Conservation (phyloP, 768 basidiomycete genomes). For the Lenzites betulinus region DNA sequence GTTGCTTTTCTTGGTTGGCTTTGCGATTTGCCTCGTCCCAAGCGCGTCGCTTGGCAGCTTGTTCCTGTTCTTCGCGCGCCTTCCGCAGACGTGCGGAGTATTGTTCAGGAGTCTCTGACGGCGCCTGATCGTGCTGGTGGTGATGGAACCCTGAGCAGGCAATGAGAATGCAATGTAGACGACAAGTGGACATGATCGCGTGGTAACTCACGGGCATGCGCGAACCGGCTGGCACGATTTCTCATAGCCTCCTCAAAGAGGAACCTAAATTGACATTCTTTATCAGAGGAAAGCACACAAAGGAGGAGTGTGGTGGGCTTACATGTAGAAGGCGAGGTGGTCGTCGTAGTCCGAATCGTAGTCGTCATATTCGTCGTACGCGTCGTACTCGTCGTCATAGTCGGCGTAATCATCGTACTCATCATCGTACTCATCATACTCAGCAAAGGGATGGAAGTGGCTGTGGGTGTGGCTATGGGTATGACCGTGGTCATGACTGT, state of each 20-base stretch:
- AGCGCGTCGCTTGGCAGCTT: conserved; percentile 53
- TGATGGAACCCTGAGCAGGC: conserved; percentile 7
- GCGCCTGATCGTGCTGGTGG: conserved; percentile 27
- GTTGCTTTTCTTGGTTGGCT: conserved; percentile 45
- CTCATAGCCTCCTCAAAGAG: conserved; percentile 49
- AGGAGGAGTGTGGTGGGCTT: conserved; percentile 5
- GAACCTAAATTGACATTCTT: conserved; percentile 36
- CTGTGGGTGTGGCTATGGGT: conserved; percentile 4
- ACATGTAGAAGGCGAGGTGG: conserved; percentile 50
- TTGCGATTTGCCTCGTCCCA: conserved; percentile 52
- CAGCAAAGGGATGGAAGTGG: conserved; percentile 32
- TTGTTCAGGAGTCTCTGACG: conserved; percentile 52
- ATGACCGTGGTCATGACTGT: conserved; percentile 13
- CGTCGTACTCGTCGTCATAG: conserved; percentile 37
- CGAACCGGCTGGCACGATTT: conserved; percentile 35
- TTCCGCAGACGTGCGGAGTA: conserved; percentile 53
- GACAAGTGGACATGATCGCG: background rate
- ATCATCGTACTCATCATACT: conserved; percentile 36
- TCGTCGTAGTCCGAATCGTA: conserved; percentile 39
- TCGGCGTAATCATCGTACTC: conserved; percentile 37
- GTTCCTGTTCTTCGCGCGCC: conserved; percentile 54
- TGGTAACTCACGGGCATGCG: conserved; percentile 15
- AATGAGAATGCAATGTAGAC: background rate
- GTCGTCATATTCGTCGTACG: conserved; percentile 31
- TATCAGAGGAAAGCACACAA: background rate